These are phyloP conservation scores for Xylaria sp. DNA, from an alignment of 2,329 filamentous ascomycete genomes.

Conservation along the genomic window DNA sequence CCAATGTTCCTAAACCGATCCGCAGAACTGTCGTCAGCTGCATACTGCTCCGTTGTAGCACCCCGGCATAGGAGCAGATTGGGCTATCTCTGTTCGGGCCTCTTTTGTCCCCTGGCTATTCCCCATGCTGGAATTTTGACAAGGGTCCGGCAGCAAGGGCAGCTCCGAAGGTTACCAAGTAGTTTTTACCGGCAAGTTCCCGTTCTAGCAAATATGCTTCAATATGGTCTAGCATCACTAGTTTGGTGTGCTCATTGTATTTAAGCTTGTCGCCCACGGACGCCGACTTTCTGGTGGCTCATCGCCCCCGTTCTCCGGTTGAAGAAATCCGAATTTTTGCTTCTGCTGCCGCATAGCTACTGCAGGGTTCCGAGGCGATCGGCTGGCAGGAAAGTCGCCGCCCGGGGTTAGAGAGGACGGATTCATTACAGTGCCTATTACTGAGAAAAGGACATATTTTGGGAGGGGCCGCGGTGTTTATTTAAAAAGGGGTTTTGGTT, in stretches of 20 bases:
- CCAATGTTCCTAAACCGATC: constrained; percentile 1
- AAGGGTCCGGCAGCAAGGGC: neutral
- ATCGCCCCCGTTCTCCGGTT: constrained; percentile 7
- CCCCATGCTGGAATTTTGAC: constrained; percentile 10
- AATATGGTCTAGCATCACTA: neutral
- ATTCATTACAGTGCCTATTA: constrained; percentile 9
- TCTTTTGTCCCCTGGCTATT: constrained; percentile 11
- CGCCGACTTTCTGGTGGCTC: constrained; percentile 7
- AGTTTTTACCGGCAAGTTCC: constrained; percentile 14
- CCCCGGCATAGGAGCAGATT: constrained; percentile 20
- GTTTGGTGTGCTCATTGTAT: neutral
- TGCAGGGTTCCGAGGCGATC: constrained; percentile 35
- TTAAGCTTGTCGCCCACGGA: constrained; percentile 17
- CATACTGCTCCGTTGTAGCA: constrained; percentile 24
- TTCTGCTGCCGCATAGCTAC: constrained; percentile 11
- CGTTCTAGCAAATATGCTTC: constrained; percentile 8
- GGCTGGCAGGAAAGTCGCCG: constrained; percentile 17
- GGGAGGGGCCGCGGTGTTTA: constrained; percentile 8
- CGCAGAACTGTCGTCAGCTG: constrained; percentile 25
- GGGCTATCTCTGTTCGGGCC: constrained; percentile 15
- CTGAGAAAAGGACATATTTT: neutral
- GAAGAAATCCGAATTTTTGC: constrained; percentile 9
- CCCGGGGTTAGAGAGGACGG: constrained; percentile 13
- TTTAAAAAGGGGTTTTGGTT: constrained; percentile 14
- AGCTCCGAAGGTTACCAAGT: neutral